Base-by-base conservation (phyloP, 208 protist genomes). In the Leishmania major region DNA sequence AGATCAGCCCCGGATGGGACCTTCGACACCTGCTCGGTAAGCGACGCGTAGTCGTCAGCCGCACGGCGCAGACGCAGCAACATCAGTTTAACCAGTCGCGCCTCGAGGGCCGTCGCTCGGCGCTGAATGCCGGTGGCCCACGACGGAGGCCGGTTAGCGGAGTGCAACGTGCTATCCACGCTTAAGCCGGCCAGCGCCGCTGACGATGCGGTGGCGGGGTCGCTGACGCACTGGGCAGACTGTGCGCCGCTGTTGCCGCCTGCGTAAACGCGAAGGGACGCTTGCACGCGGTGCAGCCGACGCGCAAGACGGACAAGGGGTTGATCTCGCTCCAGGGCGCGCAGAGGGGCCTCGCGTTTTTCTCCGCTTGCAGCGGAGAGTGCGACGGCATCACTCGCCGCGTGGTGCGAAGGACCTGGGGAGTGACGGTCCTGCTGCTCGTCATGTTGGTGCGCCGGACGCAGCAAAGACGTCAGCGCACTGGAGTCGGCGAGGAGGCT, bases 31-130 rank as follows among this genome's bases (percentile, higher is more conserved):
- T 82, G 55, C 40, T 76, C 73, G 19, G n/a, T 22, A 1, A 82
- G 40, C 17, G 59, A 78, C 47, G 83, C 83, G 69, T 80, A 75
- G 0, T 28, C 67, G 75, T 86, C 83, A 7, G 78, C 83, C 37
- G 75, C 75, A 7, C 83, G 78, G 25, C 83, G 78, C 53, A 86
- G 83, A 3, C 47, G 78, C 64, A 31, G 53, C 55, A 83, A 3
- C 64, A 86, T 47, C 35, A 83, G 47, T 75, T 86, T 86, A 22
- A 83, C 67, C 11, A 86, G 78, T 2, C 83, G 83, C 43, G 67
- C 76, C 45, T 86, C 83, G 15, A 86, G 47, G 2, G 83, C 75
- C 2, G 73, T 77, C 3, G 75, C 79, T 53, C 83, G 78, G 5
- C 83, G 83, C 35, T 73, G 75, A 22, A 80, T 60, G 51, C 15